A percentile compares a stretch with the other conserved stretches of the same genome.
These are phyloP conservation scores for Barnettozyma botsteinii DNA, from an alignment of 805 yeast genomes.

Conservation along the genomic window DNA sequence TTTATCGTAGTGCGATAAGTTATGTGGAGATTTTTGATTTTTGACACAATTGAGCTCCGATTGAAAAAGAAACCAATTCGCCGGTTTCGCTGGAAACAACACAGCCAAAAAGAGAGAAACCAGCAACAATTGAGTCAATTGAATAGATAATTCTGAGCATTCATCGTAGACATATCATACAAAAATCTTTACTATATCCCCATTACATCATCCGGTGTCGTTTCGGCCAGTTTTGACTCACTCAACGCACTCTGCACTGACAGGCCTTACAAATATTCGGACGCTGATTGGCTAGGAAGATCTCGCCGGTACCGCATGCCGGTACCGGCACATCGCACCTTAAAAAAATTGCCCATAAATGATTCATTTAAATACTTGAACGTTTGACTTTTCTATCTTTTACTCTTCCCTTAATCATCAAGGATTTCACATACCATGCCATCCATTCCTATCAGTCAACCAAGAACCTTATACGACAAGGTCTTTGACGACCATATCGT, in stretches of 20 bases:
- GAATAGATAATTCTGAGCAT: no score
- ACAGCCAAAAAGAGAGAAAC: no score
- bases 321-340: slow-evolving; percentile 9
- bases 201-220: no score
- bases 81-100: background rate
- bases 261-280: slow-evolving; percentile 8
- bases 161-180: no score
- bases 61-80: no score
- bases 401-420: background rate
- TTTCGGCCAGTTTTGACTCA: no score
- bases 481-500: slow-evolving; percentile 94
- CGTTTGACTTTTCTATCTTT: background rate
- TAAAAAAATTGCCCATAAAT: background rate
- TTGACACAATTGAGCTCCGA: no score
- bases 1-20: no score
- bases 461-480: slow-evolving; percentile 88
- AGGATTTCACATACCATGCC: slow-evolving; percentile 25
- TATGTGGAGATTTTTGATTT: no score
- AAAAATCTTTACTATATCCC: no score
- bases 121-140: no score
- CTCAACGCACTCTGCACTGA: background rate
- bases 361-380: background rate
- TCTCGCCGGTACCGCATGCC: slow-evolving; percentile 11
- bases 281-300: slow-evolving; percentile 14
- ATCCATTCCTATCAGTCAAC: slow-evolving; percentile 30